Evolutionary conservation across 768 basidiomycete genomes (phyloP).

Genomic region (Tulasnella sp.): DNA sequence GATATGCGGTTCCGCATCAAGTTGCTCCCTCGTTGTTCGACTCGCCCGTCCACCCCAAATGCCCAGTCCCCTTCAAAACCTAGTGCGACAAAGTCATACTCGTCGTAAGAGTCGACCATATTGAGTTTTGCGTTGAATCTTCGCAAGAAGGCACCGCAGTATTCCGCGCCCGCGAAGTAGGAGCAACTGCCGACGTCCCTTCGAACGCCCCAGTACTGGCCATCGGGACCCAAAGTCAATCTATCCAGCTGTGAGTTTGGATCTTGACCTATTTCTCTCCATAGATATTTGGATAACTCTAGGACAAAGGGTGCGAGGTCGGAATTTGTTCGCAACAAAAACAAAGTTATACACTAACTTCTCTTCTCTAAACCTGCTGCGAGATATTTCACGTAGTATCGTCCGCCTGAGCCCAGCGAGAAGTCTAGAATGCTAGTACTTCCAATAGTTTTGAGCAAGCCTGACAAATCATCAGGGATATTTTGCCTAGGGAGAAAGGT

Average conservation of each 20-base stretch:
- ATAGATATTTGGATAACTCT: slow-evolving; percentile 6
- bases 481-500: not conserved
- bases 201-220: not conserved
- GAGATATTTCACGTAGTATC: slow-evolving; percentile 2
- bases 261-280: slow-evolving; percentile 1
- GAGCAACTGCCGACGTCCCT: not conserved
- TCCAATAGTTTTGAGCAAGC: not conserved
- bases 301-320: not conserved
- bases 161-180: not conserved
- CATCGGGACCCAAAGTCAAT: not conserved
- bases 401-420: not conserved
- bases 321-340: not conserved
- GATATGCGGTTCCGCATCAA: not conserved
- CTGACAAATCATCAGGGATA: not conserved
- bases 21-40: not conserved
- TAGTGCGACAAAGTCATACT: not conserved
- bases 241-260: not conserved
- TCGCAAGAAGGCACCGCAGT: not conserved
- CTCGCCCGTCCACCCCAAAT: not conserved
- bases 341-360: not conserved
- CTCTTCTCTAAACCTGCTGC: not conserved
- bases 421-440: not conserved
- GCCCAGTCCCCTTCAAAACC: not conserved
- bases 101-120: not conserved
- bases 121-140: not conserved